Evolutionary conservation across 1,139 yeast species (phyloP).

Genomic region (Lodderomyces orthopsilosis): DNA sequence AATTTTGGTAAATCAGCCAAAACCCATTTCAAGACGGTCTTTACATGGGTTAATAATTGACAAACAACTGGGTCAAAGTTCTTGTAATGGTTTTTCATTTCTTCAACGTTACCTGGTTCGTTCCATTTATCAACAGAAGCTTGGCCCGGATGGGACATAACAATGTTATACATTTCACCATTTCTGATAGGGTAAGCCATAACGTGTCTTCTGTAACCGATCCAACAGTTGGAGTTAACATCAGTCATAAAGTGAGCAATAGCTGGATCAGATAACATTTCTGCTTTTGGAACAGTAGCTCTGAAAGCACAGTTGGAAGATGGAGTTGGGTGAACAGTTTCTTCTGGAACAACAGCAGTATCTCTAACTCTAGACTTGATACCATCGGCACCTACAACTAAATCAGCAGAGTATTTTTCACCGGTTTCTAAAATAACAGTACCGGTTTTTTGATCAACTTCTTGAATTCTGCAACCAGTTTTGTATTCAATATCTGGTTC

Average conservation of each 20-base stretch:
- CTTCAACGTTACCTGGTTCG: conserved; percentile 1
- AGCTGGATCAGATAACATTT: not conserved
- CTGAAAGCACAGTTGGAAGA: conserved; percentile 1
- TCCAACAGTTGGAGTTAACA: conserved; percentile 1
- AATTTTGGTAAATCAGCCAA: conserved; percentile 2
- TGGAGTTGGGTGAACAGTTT: conserved; percentile 1
- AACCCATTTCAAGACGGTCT: not conserved
- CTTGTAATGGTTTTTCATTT: not conserved
- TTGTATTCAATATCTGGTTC: not conserved
- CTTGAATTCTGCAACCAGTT: not conserved
- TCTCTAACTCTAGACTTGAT: not conserved
- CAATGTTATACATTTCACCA: conserved; percentile 2
- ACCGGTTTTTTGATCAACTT: not conserved
- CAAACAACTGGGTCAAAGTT: conserved; percentile 1
- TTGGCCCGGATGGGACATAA: not conserved
- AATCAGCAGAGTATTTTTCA: not conserved
- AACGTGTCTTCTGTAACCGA: conserved; percentile 1
- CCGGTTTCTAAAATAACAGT: conserved; percentile 1
- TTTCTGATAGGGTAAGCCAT: conserved; percentile 1
- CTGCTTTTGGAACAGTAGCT: not conserved
- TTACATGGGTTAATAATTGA: not conserved
- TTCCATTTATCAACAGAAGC: conserved; percentile 1
- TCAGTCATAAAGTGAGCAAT: conserved; percentile 1
- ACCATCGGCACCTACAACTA: conserved; percentile 1
- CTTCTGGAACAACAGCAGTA: conserved; percentile 1